phyloP scores from a whole-genome alignment of 2,329 filamentous ascomycete genomes.

The Arthrobotrys pseudoclavata region DNA sequence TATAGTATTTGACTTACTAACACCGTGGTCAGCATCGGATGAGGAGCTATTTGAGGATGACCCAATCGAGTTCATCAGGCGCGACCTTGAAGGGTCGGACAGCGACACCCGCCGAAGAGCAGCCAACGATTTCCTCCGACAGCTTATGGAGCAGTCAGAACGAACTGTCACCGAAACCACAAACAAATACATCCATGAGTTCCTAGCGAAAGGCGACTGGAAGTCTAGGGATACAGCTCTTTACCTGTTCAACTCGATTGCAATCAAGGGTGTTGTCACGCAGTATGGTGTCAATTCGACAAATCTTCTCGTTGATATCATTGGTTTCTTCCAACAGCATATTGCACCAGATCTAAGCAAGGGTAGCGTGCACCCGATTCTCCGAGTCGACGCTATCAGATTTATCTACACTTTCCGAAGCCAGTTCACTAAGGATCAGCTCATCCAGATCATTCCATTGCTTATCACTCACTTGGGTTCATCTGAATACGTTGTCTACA shows the following conservation, averaged over 20 bases:
- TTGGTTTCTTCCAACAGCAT: slow-evolving; percentile 94
- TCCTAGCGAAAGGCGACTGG: slow-evolving; percentile 82
- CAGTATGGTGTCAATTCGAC: slow-evolving; percentile 87
- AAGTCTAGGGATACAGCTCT: slow-evolving; percentile 98
- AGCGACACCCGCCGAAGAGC: slow-evolving; percentile 92
- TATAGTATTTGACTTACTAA: neutral
- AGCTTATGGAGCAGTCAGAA: slow-evolving; percentile 91
- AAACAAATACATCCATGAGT: slow-evolving; percentile 86
- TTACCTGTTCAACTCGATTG: slow-evolving; percentile 94
- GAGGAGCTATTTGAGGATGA: slow-evolving; percentile 98
- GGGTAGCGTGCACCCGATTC: slow-evolving; percentile 81
- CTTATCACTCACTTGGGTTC: slow-evolving; percentile 92
- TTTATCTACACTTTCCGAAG: slow-evolving; percentile 97
- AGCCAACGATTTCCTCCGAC: slow-evolving; percentile 92
- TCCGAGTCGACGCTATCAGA: slow-evolving; percentile 98
- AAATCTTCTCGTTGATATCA: slow-evolving; percentile 87
- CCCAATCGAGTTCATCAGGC: slow-evolving; percentile 96
- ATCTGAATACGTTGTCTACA: slow-evolving; percentile 95
- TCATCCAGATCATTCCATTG: slow-evolving; percentile 88
- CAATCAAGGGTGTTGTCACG: slow-evolving; percentile 89
- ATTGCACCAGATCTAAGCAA: slow-evolving; percentile 88
- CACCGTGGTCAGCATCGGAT: slow-evolving; percentile 76
- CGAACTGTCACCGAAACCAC: slow-evolving; percentile 87
- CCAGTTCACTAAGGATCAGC: slow-evolving; percentile 90
- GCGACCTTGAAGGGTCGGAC: slow-evolving; percentile 95